These are phyloP conservation scores for Cryptosporidium tyzzeri DNA, from an alignment of 169 alveolate genomes.

Conservation along the genomic window DNA sequence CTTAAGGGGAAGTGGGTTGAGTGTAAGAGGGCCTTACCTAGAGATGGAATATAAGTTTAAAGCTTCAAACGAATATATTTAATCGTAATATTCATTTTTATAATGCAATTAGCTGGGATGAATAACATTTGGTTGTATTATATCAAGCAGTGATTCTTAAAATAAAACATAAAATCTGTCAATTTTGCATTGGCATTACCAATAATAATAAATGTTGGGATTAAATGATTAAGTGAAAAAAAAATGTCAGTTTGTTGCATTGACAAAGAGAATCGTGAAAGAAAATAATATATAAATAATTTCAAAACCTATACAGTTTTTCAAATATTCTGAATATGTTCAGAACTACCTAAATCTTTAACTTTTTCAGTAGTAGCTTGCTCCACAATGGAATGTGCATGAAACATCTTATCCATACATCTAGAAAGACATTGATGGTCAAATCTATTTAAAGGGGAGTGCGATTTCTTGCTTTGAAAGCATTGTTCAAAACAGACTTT, in stretches of 20 bases:
- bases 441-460: conserved; percentile 35
- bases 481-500: conserved; percentile 62
- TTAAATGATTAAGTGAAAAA: too few species aligned
- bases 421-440: conserved; percentile 51
- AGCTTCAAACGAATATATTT: background rate
- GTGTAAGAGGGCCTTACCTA: conserved; percentile 91
- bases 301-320: background rate
- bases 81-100: background rate
- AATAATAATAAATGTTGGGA: background rate
- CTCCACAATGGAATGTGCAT: conserved; percentile 40
- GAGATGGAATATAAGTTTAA: conserved; percentile 68
- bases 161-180: background rate
- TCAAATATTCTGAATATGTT: background rate
- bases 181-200: background rate
- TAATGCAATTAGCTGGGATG: background rate
- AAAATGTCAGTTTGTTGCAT: background rate
- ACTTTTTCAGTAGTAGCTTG: conserved; percentile 31
- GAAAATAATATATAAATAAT: background rate
- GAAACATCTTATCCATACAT: conserved; percentile 71
- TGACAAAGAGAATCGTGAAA: background rate
- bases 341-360: conserved; percentile 1
- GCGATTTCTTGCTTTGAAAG: conserved; percentile 49
- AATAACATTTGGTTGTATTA: background rate
- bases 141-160: too few species aligned
- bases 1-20: conserved; percentile 90